Conservation (phyloP, 441 rosid genomes). For the Mallotus repandus region DNA sequence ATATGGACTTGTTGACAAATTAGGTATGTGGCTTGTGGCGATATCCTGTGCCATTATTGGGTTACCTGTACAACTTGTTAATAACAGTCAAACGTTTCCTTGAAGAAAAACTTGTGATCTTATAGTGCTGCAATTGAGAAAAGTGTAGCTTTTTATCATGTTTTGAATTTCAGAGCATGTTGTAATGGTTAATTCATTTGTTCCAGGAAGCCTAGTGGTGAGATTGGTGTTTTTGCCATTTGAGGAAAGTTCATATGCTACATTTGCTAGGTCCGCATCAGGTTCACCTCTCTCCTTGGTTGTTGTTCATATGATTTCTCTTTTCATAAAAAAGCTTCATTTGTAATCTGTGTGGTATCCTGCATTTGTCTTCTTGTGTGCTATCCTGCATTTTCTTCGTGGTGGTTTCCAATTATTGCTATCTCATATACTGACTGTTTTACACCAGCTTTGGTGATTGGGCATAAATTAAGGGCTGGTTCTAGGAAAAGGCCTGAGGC, state of each 20-base stretch:
- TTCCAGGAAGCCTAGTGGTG: slow-evolving; percentile 89
- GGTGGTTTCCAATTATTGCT: neutral
- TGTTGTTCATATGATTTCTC: slow-evolving; percentile 7
- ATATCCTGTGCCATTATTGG: neutral
- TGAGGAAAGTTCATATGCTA: slow-evolving; percentile 90
- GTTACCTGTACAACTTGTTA: neutral
- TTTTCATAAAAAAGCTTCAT: neutral
- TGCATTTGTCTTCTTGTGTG: neutral
- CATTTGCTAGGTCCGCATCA: slow-evolving; percentile 97
- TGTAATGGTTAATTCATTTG: slow-evolving; percentile 19
- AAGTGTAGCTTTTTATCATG: slow-evolving; percentile 1
- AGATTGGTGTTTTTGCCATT: slow-evolving; percentile 92
- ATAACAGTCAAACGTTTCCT: neutral
- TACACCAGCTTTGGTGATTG: neutral
- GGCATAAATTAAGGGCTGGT: neutral
- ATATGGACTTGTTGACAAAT: slow-evolving; percentile 88
- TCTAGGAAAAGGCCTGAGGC: neutral
- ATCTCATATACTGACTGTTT: neutral
- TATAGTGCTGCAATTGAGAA: slow-evolving; percentile 6
- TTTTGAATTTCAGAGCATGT: slow-evolving; percentile 9
- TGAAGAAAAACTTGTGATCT: slow-evolving; percentile 4
- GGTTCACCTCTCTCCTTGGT: slow-evolving; percentile 69
- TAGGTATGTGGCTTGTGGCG: slow-evolving; percentile 52
- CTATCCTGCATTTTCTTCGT: neutral
- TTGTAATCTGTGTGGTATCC: slow-evolving; percentile 4